A percentile compares a stretch with the other conserved stretches of the same genome.
phyloP scores from a whole-genome alignment of 2,329 filamentous ascomycete genomes.

The Apiospora aurea region DNA sequence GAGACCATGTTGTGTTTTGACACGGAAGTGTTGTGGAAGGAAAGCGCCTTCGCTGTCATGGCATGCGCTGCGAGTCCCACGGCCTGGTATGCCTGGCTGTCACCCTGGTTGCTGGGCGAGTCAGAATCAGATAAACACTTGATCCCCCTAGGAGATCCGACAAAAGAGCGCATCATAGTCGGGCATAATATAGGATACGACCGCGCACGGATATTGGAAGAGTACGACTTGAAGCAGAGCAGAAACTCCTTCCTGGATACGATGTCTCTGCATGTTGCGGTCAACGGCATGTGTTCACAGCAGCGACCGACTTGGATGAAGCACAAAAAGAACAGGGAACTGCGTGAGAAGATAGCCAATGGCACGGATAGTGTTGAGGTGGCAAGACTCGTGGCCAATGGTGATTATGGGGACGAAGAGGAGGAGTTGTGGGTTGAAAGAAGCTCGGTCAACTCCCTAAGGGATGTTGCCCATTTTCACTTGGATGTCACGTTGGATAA shows the following conservation, averaged over 20 bases:
- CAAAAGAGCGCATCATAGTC: slow-evolving; percentile 77
- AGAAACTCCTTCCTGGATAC: slow-evolving; percentile 92
- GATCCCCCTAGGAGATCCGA: slow-evolving; percentile 83
- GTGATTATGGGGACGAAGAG: slow-evolving; percentile 77
- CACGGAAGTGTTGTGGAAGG: slow-evolving; percentile 95
- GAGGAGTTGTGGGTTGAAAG: slow-evolving; percentile 95
- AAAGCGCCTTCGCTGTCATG: slow-evolving; percentile 93
- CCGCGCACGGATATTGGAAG: slow-evolving; percentile 84
- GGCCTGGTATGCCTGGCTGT: slow-evolving; percentile 97
- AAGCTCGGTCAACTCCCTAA: slow-evolving; percentile 92
- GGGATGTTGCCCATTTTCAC: slow-evolving; percentile 96
- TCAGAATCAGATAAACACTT: slow-evolving; percentile 79
- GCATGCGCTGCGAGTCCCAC: slow-evolving; percentile 89
- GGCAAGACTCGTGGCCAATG: slow-evolving; percentile 72
- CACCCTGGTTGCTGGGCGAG: slow-evolving; percentile 91
- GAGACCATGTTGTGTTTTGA: slow-evolving; percentile 90
- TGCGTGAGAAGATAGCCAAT: slow-evolving; percentile 79
- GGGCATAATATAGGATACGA: slow-evolving; percentile 98
- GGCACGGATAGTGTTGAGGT: slow-evolving; percentile 76
- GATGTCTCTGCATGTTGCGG: slow-evolving; percentile 97
- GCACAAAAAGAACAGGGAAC: slow-evolving; percentile 87
- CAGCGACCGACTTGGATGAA: slow-evolving; percentile 98
- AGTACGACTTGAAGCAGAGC: slow-evolving; percentile 85
- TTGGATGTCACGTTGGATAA: slow-evolving; percentile 93
- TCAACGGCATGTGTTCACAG: slow-evolving; percentile 98